Base-by-base conservation (phyloP, 441 rosid genomes). In the Manihot esculenta region DNA sequence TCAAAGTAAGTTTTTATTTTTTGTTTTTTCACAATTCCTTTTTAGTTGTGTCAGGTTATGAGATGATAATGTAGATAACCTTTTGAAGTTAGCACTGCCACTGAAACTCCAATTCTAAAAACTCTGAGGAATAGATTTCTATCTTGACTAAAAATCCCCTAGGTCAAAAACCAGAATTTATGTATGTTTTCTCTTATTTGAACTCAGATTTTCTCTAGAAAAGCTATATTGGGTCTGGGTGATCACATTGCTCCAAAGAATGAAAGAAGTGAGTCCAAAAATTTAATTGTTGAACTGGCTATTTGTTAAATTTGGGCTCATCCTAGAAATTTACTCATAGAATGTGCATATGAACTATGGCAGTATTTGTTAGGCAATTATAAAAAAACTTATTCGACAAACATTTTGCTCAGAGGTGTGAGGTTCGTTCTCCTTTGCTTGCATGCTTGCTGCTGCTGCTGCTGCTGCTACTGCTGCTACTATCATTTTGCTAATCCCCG, bases 1-100 rank as follows among this genome's bases (percentile, higher is more conserved):
- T 88, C 96, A 66, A 85, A 79, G 96, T 87, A 79, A 63, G 87
- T 75, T 9, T 68, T n/a, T n/a, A n/a, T n/a, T n/a, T 30, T 66
- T 61, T 33, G 58, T 60, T 66, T 12, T 67, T 70, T 67, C 41
- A 12, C 4, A 1, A 47, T 70, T 47, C 35, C 56, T 65, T 17
- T n/a, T 62, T 60, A 8, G 10, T 33, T 14, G 7, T 50, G 8
- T 30, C 27, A 33, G 54, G 6, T 69, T n/a, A 7, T 71, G 23
- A 27, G 65, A 53, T 50, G 38, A 54, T 53, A 14, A 3, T 50
- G 11, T 62, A 51, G 20, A 13, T 26, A 56, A 9, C 33, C 67
- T 62, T 41, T 60, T 56, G 62, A 26, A 56, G 65, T 45, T 63
- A 23, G 41, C 45, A 21, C 26, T 23, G 50, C 23, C 60, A 26